Evolutionary conservation across 768 basidiomycete genomes (phyloP).

Genomic region (Leccinum obscurum): DNA sequence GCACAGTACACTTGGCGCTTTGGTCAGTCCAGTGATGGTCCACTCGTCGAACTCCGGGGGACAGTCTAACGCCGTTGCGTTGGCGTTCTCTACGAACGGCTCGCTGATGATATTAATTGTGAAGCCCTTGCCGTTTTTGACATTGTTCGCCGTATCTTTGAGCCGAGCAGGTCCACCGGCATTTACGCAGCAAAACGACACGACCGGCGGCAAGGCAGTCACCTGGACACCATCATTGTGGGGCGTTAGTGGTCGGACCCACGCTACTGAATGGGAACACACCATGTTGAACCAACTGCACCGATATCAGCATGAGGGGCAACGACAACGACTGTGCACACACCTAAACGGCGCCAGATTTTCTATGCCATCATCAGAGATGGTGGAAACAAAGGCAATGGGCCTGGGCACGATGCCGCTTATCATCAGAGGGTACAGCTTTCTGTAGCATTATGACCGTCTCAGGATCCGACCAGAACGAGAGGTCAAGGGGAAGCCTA

Average conservation of each 20-base stretch:
- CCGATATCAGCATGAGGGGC: neutral
- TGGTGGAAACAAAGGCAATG: conserved; percentile 44
- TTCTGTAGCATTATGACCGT: conserved; percentile 10
- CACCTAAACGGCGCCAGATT: conserved; percentile 49
- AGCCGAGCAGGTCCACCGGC: conserved; percentile 12
- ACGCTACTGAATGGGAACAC: neutral
- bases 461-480: neutral
- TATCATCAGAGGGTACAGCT: conserved; percentile 36
- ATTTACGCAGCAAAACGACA: conserved; percentile 37
- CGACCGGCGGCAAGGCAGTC: conserved; percentile 27
- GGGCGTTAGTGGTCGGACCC: neutral
- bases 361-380: conserved; percentile 33
- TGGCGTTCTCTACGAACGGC: conserved; percentile 42
- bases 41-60: conserved; percentile 22
- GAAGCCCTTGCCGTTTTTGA: conserved; percentile 47
- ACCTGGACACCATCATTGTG: conserved; percentile 15
- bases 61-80: conserved; percentile 38
- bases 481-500: conserved; percentile 11
- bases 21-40: conserved; percentile 41
- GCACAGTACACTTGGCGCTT: conserved; percentile 22
- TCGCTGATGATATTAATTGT: conserved; percentile 60
- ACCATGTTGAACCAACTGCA: conserved; percentile 33
- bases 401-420: conserved; percentile 46
- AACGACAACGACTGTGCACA: neutral
- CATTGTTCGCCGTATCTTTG: conserved; percentile 49